Evolutionary conservation across 225 moss, liverwort and hornwort genomes (phyloP), one percentile per base, ranked within the genome.

Genomic region (Straminergon stramineum): DNA sequence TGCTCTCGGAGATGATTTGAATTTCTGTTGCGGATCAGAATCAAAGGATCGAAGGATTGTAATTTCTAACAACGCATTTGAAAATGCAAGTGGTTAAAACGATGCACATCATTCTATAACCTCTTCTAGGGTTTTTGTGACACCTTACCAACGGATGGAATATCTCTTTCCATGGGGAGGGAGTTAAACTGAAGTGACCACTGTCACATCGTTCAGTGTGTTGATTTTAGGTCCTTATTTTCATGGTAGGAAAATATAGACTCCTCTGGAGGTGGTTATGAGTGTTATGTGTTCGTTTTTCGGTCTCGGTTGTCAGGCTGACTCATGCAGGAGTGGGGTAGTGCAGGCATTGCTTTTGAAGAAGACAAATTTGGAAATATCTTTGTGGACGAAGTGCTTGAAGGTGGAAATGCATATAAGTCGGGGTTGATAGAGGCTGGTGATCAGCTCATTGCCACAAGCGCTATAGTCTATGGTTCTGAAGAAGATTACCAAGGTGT

Each of bases 381-480:
- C 69, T 15, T 94, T 28, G 94, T 95, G 48, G 95, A 84, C 13
- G 95, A 94, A 90, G 93, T 96, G 61, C 93, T 96, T 23, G n/a
- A 70, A n/a, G 94, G 92, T 58, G 94, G 95, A 64, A 96, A 95
- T 70, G 96, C 95, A 43, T 88, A 92, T 55, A 94, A 92, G 89
- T 94, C 95, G 35, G 93, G 94, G 73, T 62, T 95, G 89, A 91
- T 96, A 87, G 94, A 94, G 32, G 85, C 86, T 24, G 95, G 96
- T 37, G 96, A 96, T 84, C 95, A 96, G 87, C 91, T 96, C 75
- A 94, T 96, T 68, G 95, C 95, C 66, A 96, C 96, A 22, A 96
- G 96, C 74, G 96, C 95, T 21, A 71, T 96, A 70, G 88, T 96
- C 21, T 96, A 96, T 91, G 92, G 92, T 41, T 88, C 90, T 26